Base-by-base conservation (phyloP, 257 asterid genomes). In the Apocynum venetum region DNA sequence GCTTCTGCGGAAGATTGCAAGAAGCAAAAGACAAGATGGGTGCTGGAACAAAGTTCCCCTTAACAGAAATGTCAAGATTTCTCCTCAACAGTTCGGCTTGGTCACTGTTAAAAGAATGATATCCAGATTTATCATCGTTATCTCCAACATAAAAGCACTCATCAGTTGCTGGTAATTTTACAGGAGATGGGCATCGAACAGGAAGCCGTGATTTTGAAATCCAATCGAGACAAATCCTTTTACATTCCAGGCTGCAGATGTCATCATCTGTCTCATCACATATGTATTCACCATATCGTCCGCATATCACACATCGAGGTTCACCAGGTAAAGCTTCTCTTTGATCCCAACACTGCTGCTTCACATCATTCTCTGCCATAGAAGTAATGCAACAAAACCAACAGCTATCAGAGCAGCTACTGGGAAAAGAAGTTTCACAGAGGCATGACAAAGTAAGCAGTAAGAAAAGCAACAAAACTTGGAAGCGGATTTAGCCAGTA, bases 231-330 rank as follows among this genome's bases (percentile, higher is more conserved):
- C 89, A 88, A 83, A 81, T 79, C 55, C 72, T 73, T 76, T 94
- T 94, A 81, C 98, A 94, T 79, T 94, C 98, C 47, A 91, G 79
- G 77, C 98, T 92, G 85, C 98, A 94, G 73, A 94, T 53, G 80
- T 92, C 98, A 82, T 92, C 97, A 74, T 94, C 92, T 20, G 97
- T 92, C 79, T 92, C 94, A 57, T 92, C 94, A 75, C 98, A 94
- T 73, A 94, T 89, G 80, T 94, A 94, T 86, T 94, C 98, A 67
- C 98, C 98, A 65, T 89, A 94, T 51, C 98, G 92, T 69, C 97
- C 96, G 73, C 98, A 94, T 74, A 92, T 80, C 52, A 81, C 78
- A 76, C 98, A 94, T 57, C 67, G 83, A 69, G 96, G 96, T 67
- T 94, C 98, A 60, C 94, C 97, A 1, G 91, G 85, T 69, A 86